Conservation (phyloP, 1,284 basidiomycete genomes). For the Naganishia sp. region DNA sequence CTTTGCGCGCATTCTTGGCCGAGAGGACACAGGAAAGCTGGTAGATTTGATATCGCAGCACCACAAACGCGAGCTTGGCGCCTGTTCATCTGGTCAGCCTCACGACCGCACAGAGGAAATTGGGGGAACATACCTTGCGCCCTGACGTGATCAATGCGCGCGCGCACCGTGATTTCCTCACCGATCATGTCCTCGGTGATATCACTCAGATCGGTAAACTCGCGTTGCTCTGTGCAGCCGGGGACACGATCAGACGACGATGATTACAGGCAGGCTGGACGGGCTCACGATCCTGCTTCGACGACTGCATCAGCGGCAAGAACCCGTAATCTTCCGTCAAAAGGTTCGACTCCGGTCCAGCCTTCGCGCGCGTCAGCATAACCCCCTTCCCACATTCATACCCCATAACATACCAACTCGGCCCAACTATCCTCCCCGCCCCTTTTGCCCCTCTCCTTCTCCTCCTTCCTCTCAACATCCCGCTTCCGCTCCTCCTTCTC, state of each 20-base stretch:
- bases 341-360: conserved; percentile 21
- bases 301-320: conserved; percentile 22
- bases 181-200: conserved; percentile 36
- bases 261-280: background rate
- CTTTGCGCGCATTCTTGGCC: conserved; percentile 35
- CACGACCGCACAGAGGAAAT: background rate
- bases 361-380: background rate
- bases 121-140: conserved; percentile 21
- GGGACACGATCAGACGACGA: background rate
- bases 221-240: conserved; percentile 27
- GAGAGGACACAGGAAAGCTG: conserved; percentile 58
- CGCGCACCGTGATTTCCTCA: conserved; percentile 39
- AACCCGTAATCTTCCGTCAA: conserved; percentile 22
- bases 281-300: conserved; percentile 18
- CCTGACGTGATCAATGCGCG: conserved; percentile 39
- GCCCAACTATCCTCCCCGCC: conserved; percentile 16
- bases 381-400: background rate
- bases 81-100: conserved; percentile 36
- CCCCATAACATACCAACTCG: background rate
- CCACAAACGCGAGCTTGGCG: conserved; percentile 57
- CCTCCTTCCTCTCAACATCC: conserved; percentile 25
- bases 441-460: conserved; percentile 29
- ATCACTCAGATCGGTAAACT: conserved; percentile 35
- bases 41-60: conserved; percentile 55
- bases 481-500: conserved; percentile 29